Base-by-base conservation (phyloP, 2,329 filamentous ascomycete species). In the Chaetomium globosum region DNA sequence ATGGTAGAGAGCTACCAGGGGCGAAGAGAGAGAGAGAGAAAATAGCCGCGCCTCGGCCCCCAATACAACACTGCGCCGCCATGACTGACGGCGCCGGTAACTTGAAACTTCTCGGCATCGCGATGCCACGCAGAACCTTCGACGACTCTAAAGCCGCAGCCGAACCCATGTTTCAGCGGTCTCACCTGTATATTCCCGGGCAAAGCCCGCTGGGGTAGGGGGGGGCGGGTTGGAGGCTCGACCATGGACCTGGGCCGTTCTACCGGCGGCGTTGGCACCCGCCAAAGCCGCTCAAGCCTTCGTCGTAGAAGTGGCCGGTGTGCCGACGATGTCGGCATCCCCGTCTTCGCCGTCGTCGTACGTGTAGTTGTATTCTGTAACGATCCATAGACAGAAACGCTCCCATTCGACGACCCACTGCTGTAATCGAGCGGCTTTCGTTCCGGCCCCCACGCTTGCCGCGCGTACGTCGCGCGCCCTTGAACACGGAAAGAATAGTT, bases 371-470 rank as follows among this genome's bases (percentile, higher is more conserved):
- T 85, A 96, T 78, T 96, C 91, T 46, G 87, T 82, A 10, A 97
- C 89, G 53, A 98, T 83, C 93, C 93, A 97, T 61, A 92, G 83
- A 74, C 93, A 98, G 75, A 95, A 98, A 73, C 86, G 84, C 80
- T 98, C 94, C 87, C 93, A 98, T 70, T 91, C 86, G 43, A 86
- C 79, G 58, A 86, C 85, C 92, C 93, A 97, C 76, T 93, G 84
- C 75, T 87, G 87, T 76, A 98, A 77, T 68, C 89, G 83, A 75
- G 87, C 75, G 0, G 91, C 91, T 75, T 95, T 89, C 61, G 89
- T 71, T 0, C 91, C 87, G 56, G 81, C 80, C 1, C 92, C 93
- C 67, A 89, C 80, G 52, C 88, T 88, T 0, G 92, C 93, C 68
- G 90, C 87, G 65, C 86, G 88, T 69, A 97, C 83, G 63, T 87